Percentiles rank a stretch among this genome's conserved stretches.
phyloP scores from a whole-genome alignment of 345 rosid genomes.

The Eucalyptus camaldulensis region DNA sequence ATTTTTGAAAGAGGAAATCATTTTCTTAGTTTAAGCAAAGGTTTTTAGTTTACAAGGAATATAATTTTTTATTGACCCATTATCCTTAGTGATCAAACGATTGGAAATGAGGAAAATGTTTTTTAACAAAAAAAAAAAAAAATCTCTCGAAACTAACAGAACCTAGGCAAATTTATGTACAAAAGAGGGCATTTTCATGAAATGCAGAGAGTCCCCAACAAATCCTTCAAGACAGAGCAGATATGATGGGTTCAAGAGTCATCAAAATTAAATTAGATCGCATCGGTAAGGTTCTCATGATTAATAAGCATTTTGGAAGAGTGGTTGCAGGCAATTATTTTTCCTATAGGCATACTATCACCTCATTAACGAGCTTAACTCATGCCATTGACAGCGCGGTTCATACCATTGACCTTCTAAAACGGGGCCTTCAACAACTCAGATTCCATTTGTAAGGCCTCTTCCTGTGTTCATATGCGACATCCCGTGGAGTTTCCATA shows the following conservation, averaged over 20 bases:
- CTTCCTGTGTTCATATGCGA: not conserved
- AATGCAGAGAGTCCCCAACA: not conserved
- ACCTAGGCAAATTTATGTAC: not conserved
- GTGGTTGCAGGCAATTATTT: not conserved
- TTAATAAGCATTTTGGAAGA: not conserved
- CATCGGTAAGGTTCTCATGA: not conserved
- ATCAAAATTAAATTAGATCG: not conserved
- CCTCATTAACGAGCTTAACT: not conserved
- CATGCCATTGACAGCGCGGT: not conserved
- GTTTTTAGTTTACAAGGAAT: not conserved
- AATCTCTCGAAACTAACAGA: too few species aligned
- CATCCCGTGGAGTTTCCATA: not conserved
- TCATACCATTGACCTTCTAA: not conserved
- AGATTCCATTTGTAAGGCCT: not conserved
- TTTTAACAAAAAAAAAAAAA: not conserved
- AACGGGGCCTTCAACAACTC: too few species aligned
- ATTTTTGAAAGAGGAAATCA: not conserved
- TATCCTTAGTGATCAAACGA: not conserved
- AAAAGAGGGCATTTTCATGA: not conserved
- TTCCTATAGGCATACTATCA: not conserved
- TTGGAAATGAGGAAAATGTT: accelerated
- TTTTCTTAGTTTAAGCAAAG: too few species aligned
- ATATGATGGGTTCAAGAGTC: not conserved
- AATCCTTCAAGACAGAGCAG: not conserved
- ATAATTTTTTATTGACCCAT: too few species aligned